Evolutionary conservation across 768 basidiomycete genomes (phyloP).

Genomic region (Chlorophyllum brunneum): DNA sequence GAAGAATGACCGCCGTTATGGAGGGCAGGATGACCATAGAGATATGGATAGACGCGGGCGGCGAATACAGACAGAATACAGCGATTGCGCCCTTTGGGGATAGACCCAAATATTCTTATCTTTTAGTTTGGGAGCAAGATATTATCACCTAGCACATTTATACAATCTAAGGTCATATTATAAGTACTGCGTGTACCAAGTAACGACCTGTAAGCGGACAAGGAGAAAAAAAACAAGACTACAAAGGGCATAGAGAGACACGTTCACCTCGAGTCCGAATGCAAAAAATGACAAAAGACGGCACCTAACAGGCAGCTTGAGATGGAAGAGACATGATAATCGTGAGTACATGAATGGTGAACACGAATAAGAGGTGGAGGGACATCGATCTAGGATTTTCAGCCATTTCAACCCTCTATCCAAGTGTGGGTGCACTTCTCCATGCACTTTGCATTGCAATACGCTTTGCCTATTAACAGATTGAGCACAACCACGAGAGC

Average conservation of each 20-base stretch:
- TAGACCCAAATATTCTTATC: neutral
- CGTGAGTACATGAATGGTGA: slow-evolving; percentile 2
- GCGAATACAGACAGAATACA: neutral
- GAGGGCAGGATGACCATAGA: neutral
- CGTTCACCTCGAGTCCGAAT: neutral
- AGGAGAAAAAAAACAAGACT: too few relatives aligned
- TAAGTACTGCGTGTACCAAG: too few relatives aligned
- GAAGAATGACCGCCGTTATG: neutral
- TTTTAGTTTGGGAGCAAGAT: neutral
- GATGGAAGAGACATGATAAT: neutral
- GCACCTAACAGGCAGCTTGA: neutral
- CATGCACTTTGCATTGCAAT: slow-evolving; percentile 91
- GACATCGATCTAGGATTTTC: neutral
- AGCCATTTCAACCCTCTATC: neutral
- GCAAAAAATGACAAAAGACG: neutral
- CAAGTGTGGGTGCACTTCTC: slow-evolving; percentile 40
- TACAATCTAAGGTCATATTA: too few relatives aligned
- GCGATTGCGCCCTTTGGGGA: neutral
- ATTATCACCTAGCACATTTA: too few relatives aligned
- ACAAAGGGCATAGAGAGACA: neutral
- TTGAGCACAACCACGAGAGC: neutral
- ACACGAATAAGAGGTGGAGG: neutral
- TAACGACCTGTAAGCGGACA: too few relatives aligned
- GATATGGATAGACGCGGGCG: neutral
- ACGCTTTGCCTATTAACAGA: slow-evolving; percentile 57